phyloP scores from a whole-genome alignment of 139 green algal species.

The Tetraselmis chui region DNA sequence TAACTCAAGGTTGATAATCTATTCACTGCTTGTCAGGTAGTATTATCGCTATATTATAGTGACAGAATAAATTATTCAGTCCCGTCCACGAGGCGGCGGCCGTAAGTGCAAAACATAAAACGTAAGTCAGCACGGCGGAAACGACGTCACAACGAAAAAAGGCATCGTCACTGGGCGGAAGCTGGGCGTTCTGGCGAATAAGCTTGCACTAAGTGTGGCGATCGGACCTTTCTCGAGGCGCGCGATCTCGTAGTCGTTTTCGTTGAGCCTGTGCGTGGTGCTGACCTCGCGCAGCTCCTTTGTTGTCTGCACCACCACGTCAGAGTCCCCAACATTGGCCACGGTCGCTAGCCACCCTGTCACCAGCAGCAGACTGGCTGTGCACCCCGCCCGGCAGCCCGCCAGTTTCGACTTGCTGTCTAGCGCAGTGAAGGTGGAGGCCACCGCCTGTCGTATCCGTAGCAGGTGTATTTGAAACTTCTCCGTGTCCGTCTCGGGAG shows the following conservation, averaged over 20 bases:
- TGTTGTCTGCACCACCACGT: background rate
- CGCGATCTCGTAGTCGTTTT: background rate
- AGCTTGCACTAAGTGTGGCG: too few relatives aligned
- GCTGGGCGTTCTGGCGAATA: too few relatives aligned
- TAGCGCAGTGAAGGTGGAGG: background rate
- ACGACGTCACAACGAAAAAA: too few relatives aligned
- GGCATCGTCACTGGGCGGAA: too few relatives aligned
- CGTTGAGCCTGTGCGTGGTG: background rate
- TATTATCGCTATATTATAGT: too few relatives aligned
- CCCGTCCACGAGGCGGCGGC: too few relatives aligned
- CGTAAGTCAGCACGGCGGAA: too few relatives aligned
- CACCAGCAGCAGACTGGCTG: background rate
- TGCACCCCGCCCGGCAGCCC: background rate
- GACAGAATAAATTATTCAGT: too few relatives aligned
- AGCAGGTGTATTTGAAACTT: background rate
- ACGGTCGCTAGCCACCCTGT: background rate
- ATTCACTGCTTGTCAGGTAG: background rate
- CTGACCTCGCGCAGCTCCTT: background rate
- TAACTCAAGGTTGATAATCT: background rate
- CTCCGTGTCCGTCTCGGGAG: background rate
- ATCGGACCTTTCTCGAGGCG: background rate
- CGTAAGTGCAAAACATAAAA: too few relatives aligned
- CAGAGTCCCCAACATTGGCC: background rate
- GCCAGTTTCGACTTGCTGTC: background rate
- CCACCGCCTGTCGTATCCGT: background rate